These are phyloP conservation scores for Diplogelasinospora grovesii DNA, from an alignment of 495 filamentous ascomycete species.

Conservation along the genomic window DNA sequence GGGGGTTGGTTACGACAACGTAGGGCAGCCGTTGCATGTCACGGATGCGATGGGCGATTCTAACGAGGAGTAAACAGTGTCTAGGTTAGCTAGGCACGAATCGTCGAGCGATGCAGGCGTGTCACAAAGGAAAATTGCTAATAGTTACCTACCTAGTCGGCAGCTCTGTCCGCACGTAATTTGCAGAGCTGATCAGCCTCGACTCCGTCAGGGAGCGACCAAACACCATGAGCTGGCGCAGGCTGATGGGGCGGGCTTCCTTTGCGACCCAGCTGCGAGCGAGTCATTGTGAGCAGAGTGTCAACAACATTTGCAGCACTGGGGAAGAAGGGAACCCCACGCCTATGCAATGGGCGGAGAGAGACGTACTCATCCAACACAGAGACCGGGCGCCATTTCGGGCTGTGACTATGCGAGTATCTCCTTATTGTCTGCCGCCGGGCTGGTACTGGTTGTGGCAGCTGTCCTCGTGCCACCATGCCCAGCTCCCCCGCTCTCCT, in stretches of 20 bases:
- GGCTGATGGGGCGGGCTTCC: constrained; percentile 77
- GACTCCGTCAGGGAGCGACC: constrained; percentile 80
- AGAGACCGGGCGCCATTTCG: constrained; percentile 73
- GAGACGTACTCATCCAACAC: constrained; percentile 77
- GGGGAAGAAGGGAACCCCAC: neutral
- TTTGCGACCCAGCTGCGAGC: constrained; percentile 79
- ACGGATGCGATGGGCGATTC: constrained; percentile 85
- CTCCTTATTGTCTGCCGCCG: constrained; percentile 6
- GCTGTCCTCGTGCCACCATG: constrained; percentile 11
- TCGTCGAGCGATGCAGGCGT: too few relatives aligned
- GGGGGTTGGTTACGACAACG: constrained; percentile 89
- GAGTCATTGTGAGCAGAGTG: too few relatives aligned
- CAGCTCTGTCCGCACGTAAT: constrained; percentile 93
- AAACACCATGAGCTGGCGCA: constrained; percentile 93
- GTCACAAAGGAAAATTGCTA: too few relatives aligned
- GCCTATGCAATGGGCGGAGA: too few relatives aligned
- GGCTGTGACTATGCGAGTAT: constrained; percentile 20
- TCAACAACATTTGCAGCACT: too few relatives aligned
- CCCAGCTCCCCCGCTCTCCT: constrained; percentile 12
- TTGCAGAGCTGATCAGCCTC: constrained; percentile 85
- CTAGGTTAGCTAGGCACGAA: neutral
- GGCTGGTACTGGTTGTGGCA: neutral
- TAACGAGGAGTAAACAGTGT: constrained; percentile 20
- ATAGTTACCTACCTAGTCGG: constrained; percentile 63
- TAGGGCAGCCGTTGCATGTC: constrained; percentile 97